Conservation (phyloP, 2,329 filamentous ascomycete species). For the Alternaria sp. region DNA sequence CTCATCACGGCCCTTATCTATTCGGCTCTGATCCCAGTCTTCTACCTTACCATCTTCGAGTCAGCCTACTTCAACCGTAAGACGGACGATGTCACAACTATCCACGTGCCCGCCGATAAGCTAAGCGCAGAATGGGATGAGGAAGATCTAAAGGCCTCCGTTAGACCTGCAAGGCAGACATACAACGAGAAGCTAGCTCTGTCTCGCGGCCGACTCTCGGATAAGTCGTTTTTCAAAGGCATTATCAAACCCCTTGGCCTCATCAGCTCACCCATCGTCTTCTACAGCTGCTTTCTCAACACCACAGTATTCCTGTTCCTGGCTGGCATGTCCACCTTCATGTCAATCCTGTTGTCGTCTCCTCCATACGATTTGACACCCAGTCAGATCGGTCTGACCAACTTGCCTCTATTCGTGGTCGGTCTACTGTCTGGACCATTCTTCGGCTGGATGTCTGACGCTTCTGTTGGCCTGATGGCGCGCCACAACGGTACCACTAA, state of each 20-base stretch:
- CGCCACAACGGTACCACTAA: slow-evolving; percentile 17
- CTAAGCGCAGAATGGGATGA: slow-evolving; percentile 12
- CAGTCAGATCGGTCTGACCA: slow-evolving; percentile 19
- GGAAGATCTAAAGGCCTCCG: slow-evolving; percentile 8
- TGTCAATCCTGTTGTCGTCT: slow-evolving; percentile 17
- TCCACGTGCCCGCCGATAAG: slow-evolving; percentile 7
- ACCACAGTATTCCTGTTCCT: slow-evolving; percentile 14
- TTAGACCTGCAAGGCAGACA: not conserved
- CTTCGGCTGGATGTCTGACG: slow-evolving; percentile 20
- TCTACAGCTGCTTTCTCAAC: slow-evolving; percentile 22
- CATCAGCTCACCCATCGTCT: slow-evolving; percentile 13
- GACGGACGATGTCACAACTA: slow-evolving; percentile 1
- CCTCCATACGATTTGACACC: slow-evolving; percentile 18
- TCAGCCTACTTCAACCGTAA: slow-evolving; percentile 16
- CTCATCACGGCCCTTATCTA: slow-evolving; percentile 16
- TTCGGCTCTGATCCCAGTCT: slow-evolving; percentile 6
- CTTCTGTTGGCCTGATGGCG: slow-evolving; percentile 12
- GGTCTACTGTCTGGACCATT: slow-evolving; percentile 13
- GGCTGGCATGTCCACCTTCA: slow-evolving; percentile 13
- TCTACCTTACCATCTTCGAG: slow-evolving; percentile 20
- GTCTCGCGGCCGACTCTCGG: slow-evolving; percentile 8
- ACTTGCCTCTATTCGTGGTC: slow-evolving; percentile 15
- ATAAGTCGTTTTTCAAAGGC: slow-evolving; percentile 19
- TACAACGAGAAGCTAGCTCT: slow-evolving; percentile 11
- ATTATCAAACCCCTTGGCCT: slow-evolving; percentile 17